Conservation (phyloP, 208 protist genomes). For the Leishmania turanica region DNA sequence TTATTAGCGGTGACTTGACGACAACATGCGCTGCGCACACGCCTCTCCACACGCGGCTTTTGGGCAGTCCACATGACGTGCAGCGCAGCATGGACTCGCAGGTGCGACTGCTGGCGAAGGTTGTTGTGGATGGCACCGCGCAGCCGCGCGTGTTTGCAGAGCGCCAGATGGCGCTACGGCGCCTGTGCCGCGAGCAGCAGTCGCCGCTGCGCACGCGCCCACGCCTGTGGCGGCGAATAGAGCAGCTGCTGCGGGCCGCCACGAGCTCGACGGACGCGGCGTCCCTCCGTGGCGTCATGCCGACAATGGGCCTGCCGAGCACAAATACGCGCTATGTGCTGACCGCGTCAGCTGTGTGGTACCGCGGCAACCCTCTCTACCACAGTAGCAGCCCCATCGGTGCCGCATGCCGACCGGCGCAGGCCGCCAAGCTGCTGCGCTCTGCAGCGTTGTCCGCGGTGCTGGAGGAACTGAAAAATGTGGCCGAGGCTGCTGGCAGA, state of each 20-base stretch:
- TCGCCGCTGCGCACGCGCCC: slow-evolving; percentile 36
- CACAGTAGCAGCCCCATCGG: slow-evolving; percentile 11
- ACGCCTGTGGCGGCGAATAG: slow-evolving; percentile 21
- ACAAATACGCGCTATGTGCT: slow-evolving; percentile 15
- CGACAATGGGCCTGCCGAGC: slow-evolving; percentile 30
- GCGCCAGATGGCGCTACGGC: slow-evolving; percentile 22
- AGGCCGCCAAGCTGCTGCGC: slow-evolving; percentile 38
- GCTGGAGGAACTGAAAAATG: slow-evolving; percentile 26
- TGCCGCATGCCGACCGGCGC: slow-evolving; percentile 1
- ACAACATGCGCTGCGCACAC: slow-evolving; percentile 27
- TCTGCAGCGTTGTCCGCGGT: slow-evolving; percentile 44
- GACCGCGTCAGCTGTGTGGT: slow-evolving; percentile 33
- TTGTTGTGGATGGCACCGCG: not conserved
- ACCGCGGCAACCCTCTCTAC: slow-evolving; percentile 35
- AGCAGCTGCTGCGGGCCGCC: slow-evolving; percentile 43
- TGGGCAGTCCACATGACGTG: slow-evolving; percentile 31
- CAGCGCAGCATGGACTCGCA: slow-evolving; percentile 31
- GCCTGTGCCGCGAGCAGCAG: slow-evolving; percentile 31
- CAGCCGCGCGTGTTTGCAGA: slow-evolving; percentile 1
- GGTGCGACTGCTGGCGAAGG: slow-evolving; percentile 26
- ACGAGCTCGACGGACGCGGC: slow-evolving; percentile 35
- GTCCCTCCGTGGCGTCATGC: slow-evolving; percentile 38
- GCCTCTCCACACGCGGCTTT: slow-evolving; percentile 50
- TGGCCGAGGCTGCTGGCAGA: not conserved
- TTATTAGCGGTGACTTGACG: not conserved